Evolutionary conservation across 1,139 yeast species (phyloP).

Genomic region (Nematodospora anomalae): DNA sequence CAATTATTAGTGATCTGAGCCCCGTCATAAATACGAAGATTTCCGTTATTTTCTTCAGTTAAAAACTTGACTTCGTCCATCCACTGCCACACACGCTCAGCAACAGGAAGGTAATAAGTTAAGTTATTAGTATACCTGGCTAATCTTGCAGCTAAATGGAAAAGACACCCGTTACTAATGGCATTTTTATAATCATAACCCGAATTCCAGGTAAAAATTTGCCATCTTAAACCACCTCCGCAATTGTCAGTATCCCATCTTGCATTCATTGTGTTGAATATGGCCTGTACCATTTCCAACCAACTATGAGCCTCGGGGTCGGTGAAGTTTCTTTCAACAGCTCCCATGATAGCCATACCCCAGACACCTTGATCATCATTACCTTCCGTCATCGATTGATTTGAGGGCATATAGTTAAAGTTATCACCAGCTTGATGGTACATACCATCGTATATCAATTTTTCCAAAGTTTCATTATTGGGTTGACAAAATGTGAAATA

Average conservation of each 20-base stretch:
- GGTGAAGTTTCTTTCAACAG: constrained; percentile 61
- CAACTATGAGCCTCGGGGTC: constrained; percentile 56
- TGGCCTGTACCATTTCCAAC: constrained; percentile 72
- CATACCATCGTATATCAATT: constrained; percentile 42
- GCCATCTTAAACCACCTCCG: constrained; percentile 85
- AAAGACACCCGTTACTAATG: constrained; percentile 75
- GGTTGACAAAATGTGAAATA: constrained; percentile 50
- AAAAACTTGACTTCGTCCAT: constrained; percentile 52
- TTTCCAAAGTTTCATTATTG: constrained; percentile 42
- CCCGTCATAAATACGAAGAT: constrained; percentile 65
- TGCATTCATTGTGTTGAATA: constrained; percentile 69
- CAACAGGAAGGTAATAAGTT: constrained; percentile 55
- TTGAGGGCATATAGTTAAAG: constrained; percentile 55
- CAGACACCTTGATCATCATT: constrained; percentile 75
- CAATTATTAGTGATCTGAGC: constrained; percentile 62
- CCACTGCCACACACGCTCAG: constrained; percentile 74
- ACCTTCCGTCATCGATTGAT: constrained; percentile 64
- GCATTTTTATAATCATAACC: constrained; percentile 82
- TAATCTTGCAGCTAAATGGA: constrained; percentile 75
- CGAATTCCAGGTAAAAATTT: constrained; percentile 70
- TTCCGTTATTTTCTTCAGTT: constrained; percentile 31
- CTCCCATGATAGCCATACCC: constrained; percentile 62
- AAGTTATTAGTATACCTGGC: constrained; percentile 68
- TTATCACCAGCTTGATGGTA: constrained; percentile 53
- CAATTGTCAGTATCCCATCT: constrained; percentile 72